Evolutionary conservation across 768 basidiomycete genomes (phyloP), one percentile per base, ranked within the genome.

Genomic region (Sporobolomyces phaffii): DNA sequence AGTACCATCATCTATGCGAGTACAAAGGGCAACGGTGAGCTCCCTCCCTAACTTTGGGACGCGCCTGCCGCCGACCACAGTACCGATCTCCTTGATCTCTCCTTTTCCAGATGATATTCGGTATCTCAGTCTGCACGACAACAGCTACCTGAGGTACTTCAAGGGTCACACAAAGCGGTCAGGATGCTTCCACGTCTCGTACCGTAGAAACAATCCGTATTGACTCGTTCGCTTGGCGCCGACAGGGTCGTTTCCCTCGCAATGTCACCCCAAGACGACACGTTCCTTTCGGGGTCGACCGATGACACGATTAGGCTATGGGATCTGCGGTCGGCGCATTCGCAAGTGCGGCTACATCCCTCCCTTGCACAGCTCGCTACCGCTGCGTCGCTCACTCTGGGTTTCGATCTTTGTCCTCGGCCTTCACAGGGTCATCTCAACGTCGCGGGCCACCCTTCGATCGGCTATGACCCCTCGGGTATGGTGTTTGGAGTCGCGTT

Each of bases 241-340:
- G 38, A 38, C 68, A 82, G 86, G 63, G 96, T 99, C 4, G 83
- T 89, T 38, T 94, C 93, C 0, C 80, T 99, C 15, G 88, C 93
- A 76, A 85, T 98, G 62, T 91, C 89, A 0, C 96, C 96, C 1
- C 82, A 88, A 1, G 90, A 97, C 75, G 93, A 98, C 74, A 88
- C 88, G 1, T 98, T 99, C 80, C 87, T 99, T 83, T 96, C 94
- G 15, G 89, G 86, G 3, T 90, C 93, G 0, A 80, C 90, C 76
- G 96, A 99, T 80, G 90, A 87, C 74, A 97, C 92, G 2, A 93
- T 98, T 24, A 85, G 94, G 31, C 79, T 98, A 22, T 99, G 96
- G 96, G 96, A 99, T 78, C 82, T 97, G 44, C 86, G 93, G 49
- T 81, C 86, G 17, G 84, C 86, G 0, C 80, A 81, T 28, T 91